Base-by-base conservation (phyloP, 768 basidiomycete genomes). In the Tephrocybe sp. region DNA sequence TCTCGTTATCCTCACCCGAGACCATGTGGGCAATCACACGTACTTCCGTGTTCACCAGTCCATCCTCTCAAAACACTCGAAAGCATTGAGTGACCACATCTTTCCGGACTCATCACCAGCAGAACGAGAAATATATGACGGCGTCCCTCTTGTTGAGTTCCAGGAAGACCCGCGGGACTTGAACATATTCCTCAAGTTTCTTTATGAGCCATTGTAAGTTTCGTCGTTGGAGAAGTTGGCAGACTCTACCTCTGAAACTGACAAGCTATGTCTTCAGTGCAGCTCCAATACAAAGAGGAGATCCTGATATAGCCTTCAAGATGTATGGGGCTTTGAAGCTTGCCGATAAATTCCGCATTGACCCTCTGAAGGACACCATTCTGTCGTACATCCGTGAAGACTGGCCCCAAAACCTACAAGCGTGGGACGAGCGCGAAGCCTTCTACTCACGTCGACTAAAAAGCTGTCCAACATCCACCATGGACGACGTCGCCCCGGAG, bases 401-500 rank as follows among this genome's bases (percentile, higher is more conserved):
- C 34, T 62, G 60, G 60, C 60, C 60, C 16, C 50, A 47, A 12
- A 57, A 52, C 13, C 58, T 62, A 9, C 60, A 62, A 44, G 58
- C 53, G 8, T 62, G 60, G 60, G 60, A 62, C 22, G 60, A 62
- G 41, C 55, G 60, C 35, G 60, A 62, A 49, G 56, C 58, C 15
- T 51, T 62, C 7, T 62, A 60, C 49, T 49, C 56, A 45, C 56
- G 58, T 24, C 58, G 60, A 28, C 51, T 62, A 9, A 62, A 62
- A 58, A 49, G 26, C 25, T 57, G 52, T 5, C 52, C 56, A 18
- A 45, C 34, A 4, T 31, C 27, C 8, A 60, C 50, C 31, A 62
- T 65, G 70, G 72, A 58, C 43, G 58, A 55, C 22, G 54, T 58
- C 19, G 58, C 58, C 11, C 61, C 57, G n/a, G 58, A 60, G 38